Evolutionary conservation across 371 early-diverging fungal species (phyloP).

Genomic region (Actinomucor elegans): DNA sequence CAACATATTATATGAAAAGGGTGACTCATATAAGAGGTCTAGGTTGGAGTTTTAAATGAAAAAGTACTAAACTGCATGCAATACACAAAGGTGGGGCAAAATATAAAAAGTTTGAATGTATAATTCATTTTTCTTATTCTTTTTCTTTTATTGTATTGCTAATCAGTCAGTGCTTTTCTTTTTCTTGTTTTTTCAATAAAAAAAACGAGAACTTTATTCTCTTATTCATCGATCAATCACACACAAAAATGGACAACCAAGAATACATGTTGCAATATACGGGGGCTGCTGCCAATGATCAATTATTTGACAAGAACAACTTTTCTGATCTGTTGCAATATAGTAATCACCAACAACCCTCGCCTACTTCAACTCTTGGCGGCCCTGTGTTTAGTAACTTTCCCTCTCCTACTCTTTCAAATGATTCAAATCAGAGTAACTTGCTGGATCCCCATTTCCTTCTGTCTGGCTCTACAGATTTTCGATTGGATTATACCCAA

Average conservation of each 20-base stretch:
- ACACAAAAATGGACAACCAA: slow-evolving; percentile 3
- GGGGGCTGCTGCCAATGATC: neutral
- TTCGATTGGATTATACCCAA: too few species aligned
- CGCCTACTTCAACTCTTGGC: slow-evolving; percentile 19
- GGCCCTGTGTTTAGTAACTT: slow-evolving; percentile 23
- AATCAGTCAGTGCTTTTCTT: neutral
- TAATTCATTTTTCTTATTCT: slow-evolving; percentile 2
- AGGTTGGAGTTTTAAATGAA: too few species aligned
- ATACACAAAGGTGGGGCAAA: too few species aligned
- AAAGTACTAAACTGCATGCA: too few species aligned
- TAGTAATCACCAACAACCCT: neutral
- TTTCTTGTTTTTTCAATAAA: neutral
- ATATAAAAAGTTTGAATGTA: too few species aligned
- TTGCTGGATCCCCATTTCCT: slow-evolving; percentile 1
- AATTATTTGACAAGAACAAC: slow-evolving; percentile 7
- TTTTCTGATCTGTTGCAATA: slow-evolving; percentile 17
- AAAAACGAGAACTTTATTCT: neutral
- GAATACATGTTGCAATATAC: slow-evolving; percentile 11
- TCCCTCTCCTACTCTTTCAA: slow-evolving; percentile 17
- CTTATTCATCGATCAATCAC: too few species aligned
- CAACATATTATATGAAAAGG: neutral
- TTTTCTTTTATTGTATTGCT: neutral
- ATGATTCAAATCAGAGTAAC: slow-evolving; percentile 8
- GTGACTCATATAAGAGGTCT: too few species aligned
- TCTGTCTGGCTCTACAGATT: neutral